Evolutionary conservation across 2,329 filamentous ascomycete species (phyloP).

Genomic region (Exophiala sideris): DNA sequence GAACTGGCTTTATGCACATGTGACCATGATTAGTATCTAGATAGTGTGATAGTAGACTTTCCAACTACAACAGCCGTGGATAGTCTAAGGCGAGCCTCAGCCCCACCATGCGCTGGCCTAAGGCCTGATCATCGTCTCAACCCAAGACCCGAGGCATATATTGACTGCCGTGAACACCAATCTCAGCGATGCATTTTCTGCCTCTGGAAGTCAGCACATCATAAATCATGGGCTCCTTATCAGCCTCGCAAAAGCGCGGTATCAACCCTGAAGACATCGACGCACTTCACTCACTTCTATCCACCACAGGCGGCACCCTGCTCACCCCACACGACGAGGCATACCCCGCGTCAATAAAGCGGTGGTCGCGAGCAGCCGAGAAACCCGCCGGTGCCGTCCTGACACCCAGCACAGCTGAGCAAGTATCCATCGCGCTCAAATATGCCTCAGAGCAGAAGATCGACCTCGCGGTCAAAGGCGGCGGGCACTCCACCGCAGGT

Average conservation of each 20-base stretch:
- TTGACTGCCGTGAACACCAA: too few species aligned
- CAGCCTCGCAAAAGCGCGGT: constrained; percentile 12
- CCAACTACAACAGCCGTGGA: too few species aligned
- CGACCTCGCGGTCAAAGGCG: constrained; percentile 53
- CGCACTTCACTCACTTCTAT: constrained; percentile 13
- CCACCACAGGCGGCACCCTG: constrained; percentile 28
- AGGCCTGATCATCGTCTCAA: too few species aligned
- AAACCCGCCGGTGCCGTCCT: constrained; percentile 46
- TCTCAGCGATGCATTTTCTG: too few species aligned
- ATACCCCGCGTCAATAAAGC: constrained; percentile 35
- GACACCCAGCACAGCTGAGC: constrained; percentile 39
- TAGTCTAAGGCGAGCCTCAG: too few species aligned
- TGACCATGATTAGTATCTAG: too few species aligned
- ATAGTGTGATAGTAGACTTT: too few species aligned
- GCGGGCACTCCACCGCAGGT: constrained; percentile 56
- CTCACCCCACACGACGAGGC: constrained; percentile 35
- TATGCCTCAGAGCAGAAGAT: constrained; percentile 46
- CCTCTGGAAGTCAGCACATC: too few species aligned
- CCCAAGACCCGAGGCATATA: too few species aligned
- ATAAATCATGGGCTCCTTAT: constrained; percentile 20
- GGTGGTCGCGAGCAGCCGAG: constrained; percentile 40
- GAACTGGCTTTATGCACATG: too few species aligned
- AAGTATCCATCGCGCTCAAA: constrained; percentile 43
- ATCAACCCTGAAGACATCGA: constrained; percentile 21
- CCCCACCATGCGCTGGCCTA: too few species aligned